Evolutionary conservation across 306 rosid genomes (phyloP), one percentile per base, ranked within the genome.

Genomic region (Dryas octopetala): DNA sequence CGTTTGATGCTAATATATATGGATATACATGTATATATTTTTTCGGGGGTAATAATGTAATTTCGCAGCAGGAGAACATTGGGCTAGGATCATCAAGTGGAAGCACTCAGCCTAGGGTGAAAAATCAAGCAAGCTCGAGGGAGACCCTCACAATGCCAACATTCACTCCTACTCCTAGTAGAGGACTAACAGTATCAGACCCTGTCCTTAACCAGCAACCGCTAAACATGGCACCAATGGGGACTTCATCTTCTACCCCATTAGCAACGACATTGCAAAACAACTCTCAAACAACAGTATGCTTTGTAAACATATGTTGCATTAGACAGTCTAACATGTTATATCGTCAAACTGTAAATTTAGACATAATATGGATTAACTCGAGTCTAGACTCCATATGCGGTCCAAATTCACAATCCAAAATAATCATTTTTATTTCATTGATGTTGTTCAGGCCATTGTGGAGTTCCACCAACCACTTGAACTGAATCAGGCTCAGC

Each of bases 61-160:
- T n/a, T 11, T 2, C 15, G 14, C 6, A 66, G 49, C 73, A 76
- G 51, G 61, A 68, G 11, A 1, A 43, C 45, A 13, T 66, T 62
- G 73, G 66, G 53, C 57, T 66, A 9, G 73, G 40, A 53, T 65
- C 73, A 26, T 76, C 70, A 68, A 32, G 63, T 15, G 54, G 52
- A 11, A 68, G 75, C 55, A 12, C 68, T 63, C 68, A 7, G 28
- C 49, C 19, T 32, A 7, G 32, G 66, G 44, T 32, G 38, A 32
- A 32, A 0, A 32, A 62, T 14, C 5, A 5, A 0, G 16, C 13
- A 8, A 63, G 26, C 14, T 63, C 28, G 4, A 6, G 11, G 10
- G 47, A 62, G 47, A 62, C 2, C 46, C 5, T 62, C 17, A 38
- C 23, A 7, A 46, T 5, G 45, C 3, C 23, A 4, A 49, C 41